Evolutionary conservation across 2,329 filamentous ascomycete genomes (phyloP).

Genomic region (Calonectria montana): DNA sequence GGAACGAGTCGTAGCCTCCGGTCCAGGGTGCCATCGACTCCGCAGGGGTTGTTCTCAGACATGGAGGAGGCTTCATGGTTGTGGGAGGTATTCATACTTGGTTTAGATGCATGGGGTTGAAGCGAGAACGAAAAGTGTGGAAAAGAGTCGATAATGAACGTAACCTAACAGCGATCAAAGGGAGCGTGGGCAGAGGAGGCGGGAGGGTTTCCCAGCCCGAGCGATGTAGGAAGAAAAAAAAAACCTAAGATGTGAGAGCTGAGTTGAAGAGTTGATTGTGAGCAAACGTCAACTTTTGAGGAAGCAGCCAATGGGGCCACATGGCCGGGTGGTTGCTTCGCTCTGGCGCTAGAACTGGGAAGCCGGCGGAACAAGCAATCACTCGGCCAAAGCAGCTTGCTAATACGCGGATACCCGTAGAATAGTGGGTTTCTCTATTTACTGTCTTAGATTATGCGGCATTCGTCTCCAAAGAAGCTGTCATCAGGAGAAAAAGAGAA

Average conservation of each 20-base stretch:
- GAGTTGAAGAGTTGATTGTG: not conserved
- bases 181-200: constrained; percentile 4
- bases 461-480: not conserved
- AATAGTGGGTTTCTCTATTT: not conserved
- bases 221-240: constrained; percentile 3
- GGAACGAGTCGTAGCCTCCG: constrained; percentile 51
- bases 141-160: constrained; percentile 13
- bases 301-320: constrained; percentile 10
- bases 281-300: not conserved
- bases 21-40: constrained; percentile 56
- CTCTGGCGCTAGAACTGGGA: not conserved
- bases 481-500: not conserved
- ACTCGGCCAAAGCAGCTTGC: not conserved
- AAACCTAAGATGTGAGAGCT: not conserved
- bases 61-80: constrained; percentile 52
- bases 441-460: not conserved
- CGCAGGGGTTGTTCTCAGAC: constrained; percentile 59
- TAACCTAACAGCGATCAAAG: not conserved
- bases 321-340: constrained; percentile 6
- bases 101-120: constrained; percentile 35
- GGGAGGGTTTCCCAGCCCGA: constrained; percentile 14
- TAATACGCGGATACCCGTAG: not conserved
- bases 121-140: not conserved
- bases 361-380: not conserved
- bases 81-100: constrained; percentile 47